Evolutionary conservation across 371 early-diverging fungal species (phyloP).

Genomic region (Haplosporangium sp.): DNA sequence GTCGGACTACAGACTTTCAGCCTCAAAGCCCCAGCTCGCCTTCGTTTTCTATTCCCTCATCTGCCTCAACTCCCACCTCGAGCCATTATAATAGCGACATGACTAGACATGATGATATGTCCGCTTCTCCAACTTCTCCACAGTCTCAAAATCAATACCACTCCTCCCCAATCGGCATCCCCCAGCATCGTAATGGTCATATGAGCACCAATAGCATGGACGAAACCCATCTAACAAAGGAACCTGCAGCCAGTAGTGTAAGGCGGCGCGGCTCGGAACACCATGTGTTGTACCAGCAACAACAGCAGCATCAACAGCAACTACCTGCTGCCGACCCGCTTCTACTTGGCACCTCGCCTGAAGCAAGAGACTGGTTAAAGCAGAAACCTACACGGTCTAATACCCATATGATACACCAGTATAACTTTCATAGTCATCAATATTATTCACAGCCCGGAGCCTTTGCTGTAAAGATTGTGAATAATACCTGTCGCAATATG

Average conservation of each 20-base stretch:
- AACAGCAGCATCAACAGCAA: slow-evolving; percentile 30
- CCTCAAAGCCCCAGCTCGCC: slow-evolving; percentile 39
- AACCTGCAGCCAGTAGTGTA: slow-evolving; percentile 13
- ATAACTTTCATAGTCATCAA: slow-evolving; percentile 40
- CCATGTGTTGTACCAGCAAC: neutral
- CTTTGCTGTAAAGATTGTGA: slow-evolving; percentile 29
- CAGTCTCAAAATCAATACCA: slow-evolving; percentile 18
- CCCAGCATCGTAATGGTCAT: slow-evolving; percentile 24
- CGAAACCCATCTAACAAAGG: slow-evolving; percentile 15
- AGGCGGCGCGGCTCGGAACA: slow-evolving; percentile 48
- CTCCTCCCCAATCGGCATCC: slow-evolving; percentile 43
- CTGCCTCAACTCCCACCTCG: slow-evolving; percentile 45
- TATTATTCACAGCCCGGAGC: slow-evolving; percentile 51
- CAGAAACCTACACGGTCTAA: slow-evolving; percentile 52
- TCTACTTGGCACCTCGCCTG: slow-evolving; percentile 48
- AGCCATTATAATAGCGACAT: slow-evolving; percentile 24
- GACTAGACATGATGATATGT: slow-evolving; percentile 19
- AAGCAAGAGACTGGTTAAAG: slow-evolving; percentile 52
- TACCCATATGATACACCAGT: slow-evolving; percentile 51
- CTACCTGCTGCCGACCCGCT: slow-evolving; percentile 24
- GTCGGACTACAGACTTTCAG: slow-evolving; percentile 8
- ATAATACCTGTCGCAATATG: slow-evolving; percentile 51
- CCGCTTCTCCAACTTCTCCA: slow-evolving; percentile 20
- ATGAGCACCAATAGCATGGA: slow-evolving; percentile 18
- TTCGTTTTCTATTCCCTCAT: slow-evolving; percentile 40